Evolutionary conservation across 805 yeast species (phyloP).

Genomic region (Metschnikowia gruessii): DNA sequence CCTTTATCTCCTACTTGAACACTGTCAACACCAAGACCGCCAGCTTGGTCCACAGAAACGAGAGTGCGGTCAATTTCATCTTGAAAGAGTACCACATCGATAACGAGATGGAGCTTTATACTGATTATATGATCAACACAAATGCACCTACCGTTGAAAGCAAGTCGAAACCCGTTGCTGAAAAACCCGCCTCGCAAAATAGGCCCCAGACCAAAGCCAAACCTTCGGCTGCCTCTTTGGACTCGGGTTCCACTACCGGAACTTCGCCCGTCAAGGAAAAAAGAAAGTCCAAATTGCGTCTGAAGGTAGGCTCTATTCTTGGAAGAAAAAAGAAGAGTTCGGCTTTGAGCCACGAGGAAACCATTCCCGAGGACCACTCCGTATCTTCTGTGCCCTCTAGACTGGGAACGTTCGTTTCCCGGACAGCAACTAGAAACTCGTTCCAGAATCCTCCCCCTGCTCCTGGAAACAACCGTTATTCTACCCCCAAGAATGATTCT

Average conservation of each 20-base stretch:
- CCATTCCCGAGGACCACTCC: slow-evolving; percentile 37
- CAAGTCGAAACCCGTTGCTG: slow-evolving; percentile 1
- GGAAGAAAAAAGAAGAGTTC: slow-evolving; percentile 55
- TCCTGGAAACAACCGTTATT: neutral
- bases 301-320: slow-evolving; percentile 74
- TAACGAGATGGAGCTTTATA: slow-evolving; percentile 37
- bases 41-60: slow-evolving; percentile 42
- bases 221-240: slow-evolving; percentile 13
- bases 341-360: slow-evolving; percentile 18
- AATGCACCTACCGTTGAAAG: slow-evolving; percentile 7
- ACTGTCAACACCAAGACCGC: slow-evolving; percentile 26
- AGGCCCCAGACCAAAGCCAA: slow-evolving; percentile 5
- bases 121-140: slow-evolving; percentile 31
- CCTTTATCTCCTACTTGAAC: slow-evolving; percentile 58
- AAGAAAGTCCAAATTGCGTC: slow-evolving; percentile 48
- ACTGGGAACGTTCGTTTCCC: slow-evolving; percentile 12
- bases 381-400: slow-evolving; percentile 20
- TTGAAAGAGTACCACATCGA: slow-evolving; percentile 45
- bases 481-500: slow-evolving; percentile 1
- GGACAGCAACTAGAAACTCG: slow-evolving; percentile 14
- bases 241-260: slow-evolving; percentile 15
- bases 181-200: neutral
- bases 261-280: slow-evolving; percentile 27
- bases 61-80: slow-evolving; percentile 61
- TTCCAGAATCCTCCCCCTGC: slow-evolving; percentile 10